Base-by-base conservation (phyloP, 176 grass and related monocot genomes). In the Cenchrus purpureus region DNA sequence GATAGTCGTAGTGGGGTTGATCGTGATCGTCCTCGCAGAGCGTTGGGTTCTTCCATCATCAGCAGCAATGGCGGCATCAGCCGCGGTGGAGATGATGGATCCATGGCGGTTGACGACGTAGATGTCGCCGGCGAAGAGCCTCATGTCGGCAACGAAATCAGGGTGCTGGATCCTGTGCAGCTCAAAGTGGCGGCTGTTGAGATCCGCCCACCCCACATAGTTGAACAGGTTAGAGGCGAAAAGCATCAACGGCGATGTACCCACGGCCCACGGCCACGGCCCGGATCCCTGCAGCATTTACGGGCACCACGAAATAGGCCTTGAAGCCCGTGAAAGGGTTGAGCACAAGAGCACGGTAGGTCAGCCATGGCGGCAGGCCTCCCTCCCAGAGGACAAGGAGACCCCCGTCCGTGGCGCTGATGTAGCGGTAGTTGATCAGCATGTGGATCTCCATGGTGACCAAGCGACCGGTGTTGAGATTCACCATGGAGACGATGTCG, bases 401-500 rank as follows among this genome's bases (percentile, higher is more conserved):
- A 49, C 82, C 61, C 5, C 34, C 32, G 20, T 29, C 48, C 10
- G 61, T 84, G 19, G 31, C n/a, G 19, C 12, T 6, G 13, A 84
- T 13, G 0, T 67, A 4, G 49, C 7, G 1, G 61, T 84, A 70
- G 8, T 69, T 70, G 17, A 17, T 19, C 10, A 46, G 66, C 15
- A 20, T 2, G 19, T 37, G 37, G 19, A 44, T 20, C 16, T 20
- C 16, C 66, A 65, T 74, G 61, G 12, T 34, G 31, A 84, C 31
- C 20, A 84, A 37, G 19, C 48, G 49, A 59, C 82, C 13, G 71
- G 60, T 84, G 48, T 5, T 8, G 60, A 32, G 61, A 48, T 68
- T 68, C 13, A 68, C 66, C 37, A 68, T 44, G 14, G 40, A 68
- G 37, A 68, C 15, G 66, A 44, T 2, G 66, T 14, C 6, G 64